These are phyloP conservation scores for Massariosphaeria phaeospora DNA, from an alignment of 495 filamentous ascomycete species.

Conservation along the genomic window DNA sequence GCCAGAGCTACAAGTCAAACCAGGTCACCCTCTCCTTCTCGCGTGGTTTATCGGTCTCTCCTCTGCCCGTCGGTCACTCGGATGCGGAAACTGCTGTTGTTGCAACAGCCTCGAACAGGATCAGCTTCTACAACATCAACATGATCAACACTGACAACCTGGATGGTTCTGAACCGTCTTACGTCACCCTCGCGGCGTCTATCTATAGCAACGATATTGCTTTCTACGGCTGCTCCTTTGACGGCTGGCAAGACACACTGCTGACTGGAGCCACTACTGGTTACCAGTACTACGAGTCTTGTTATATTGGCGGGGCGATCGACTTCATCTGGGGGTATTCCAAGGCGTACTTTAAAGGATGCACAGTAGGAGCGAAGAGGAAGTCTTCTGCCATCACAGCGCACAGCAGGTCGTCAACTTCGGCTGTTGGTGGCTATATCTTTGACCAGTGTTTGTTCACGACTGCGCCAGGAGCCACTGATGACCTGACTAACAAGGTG, in stretches of 20 bases:
- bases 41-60: constrained; percentile 3
- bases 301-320: constrained; percentile 22
- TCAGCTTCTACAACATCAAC: constrained; percentile 26
- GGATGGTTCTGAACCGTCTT: constrained; percentile 16
- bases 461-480: constrained; percentile 19
- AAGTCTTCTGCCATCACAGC: constrained; percentile 21
- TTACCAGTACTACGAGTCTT: constrained; percentile 28
- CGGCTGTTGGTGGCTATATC: constrained; percentile 26
- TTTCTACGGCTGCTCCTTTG: constrained; percentile 20
- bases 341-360: constrained; percentile 30
- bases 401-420: constrained; percentile 18
- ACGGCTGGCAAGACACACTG: constrained; percentile 30
- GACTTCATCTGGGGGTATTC: constrained; percentile 31
- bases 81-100: constrained; percentile 12
- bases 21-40: constrained; percentile 3
- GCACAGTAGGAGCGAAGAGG: constrained; percentile 25
- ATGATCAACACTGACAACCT: constrained; percentile 27
- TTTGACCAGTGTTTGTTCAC: constrained; percentile 30
- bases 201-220: constrained; percentile 26
- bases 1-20: neutral
- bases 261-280: constrained; percentile 22
- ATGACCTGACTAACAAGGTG: constrained; percentile 19
- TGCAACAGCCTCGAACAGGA: constrained; percentile 19
- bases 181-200: constrained; percentile 22
- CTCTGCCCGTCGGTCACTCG: constrained; percentile 1